Evolutionary conservation across 2,329 filamentous ascomycete species (phyloP).

Genomic region (Ramichloridium luteum): DNA sequence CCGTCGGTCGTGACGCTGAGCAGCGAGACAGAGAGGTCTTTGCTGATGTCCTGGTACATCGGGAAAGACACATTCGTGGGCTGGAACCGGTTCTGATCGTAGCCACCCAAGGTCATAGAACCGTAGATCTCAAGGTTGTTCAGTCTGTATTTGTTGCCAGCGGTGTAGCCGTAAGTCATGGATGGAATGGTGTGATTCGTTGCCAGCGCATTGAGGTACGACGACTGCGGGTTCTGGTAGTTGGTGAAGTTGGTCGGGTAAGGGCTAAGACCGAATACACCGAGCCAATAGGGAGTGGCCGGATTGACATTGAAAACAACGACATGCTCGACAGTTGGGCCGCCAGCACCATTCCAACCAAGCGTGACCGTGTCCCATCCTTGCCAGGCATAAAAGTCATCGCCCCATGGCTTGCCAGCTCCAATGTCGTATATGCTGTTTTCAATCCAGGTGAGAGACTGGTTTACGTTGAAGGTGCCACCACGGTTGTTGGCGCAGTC

Average conservation of each 20-base stretch:
- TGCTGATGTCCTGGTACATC: slow-evolving; percentile 21
- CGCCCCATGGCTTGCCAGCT: slow-evolving; percentile 42
- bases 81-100: slow-evolving; percentile 26
- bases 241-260: slow-evolving; percentile 26
- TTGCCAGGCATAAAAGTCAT: slow-evolving; percentile 18
- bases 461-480: slow-evolving; percentile 36
- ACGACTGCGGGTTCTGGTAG: slow-evolving; percentile 24
- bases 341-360: slow-evolving; percentile 25
- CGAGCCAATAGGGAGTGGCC: slow-evolving; percentile 21
- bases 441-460: slow-evolving; percentile 47
- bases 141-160: slow-evolving; percentile 26
- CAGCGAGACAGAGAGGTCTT: slow-evolving; percentile 25
- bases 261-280: slow-evolving; percentile 25
- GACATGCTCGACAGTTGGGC: slow-evolving; percentile 19
- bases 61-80: slow-evolving; percentile 22
- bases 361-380: slow-evolving; percentile 25
- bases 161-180: slow-evolving; percentile 27
- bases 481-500: slow-evolving; percentile 23
- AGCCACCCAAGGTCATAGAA: slow-evolving; percentile 29
- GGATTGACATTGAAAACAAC: slow-evolving; percentile 19
- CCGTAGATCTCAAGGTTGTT: slow-evolving; percentile 26
- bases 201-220: slow-evolving; percentile 23
- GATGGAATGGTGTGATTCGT: slow-evolving; percentile 25
- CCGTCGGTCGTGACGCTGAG: slow-evolving; percentile 19
- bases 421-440: slow-evolving; percentile 51